Percentiles rank a stretch among this genome's conserved stretches.
phyloP scores from a whole-genome alignment of 1,284 basidiomycete species.

The Tylopilus sp. region DNA sequence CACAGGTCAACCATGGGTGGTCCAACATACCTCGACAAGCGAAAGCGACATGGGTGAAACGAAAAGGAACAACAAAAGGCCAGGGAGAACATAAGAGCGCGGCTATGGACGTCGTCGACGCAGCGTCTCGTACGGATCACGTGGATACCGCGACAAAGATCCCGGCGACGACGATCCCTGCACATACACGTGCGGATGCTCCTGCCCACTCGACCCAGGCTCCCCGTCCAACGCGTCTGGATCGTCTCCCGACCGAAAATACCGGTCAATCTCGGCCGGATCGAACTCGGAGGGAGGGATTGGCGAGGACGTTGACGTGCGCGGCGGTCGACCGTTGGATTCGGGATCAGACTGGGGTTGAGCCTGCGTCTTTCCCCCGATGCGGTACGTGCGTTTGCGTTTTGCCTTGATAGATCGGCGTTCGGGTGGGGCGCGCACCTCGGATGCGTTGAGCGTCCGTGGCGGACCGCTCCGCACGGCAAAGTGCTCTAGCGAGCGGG shows the following conservation, averaged over 20 bases:
- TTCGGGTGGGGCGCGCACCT: constrained; percentile 37
- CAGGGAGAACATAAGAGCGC: too few relatives aligned
- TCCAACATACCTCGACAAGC: not conserved
- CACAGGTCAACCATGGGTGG: not conserved
- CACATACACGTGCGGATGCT: not conserved
- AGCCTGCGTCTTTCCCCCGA: constrained; percentile 45
- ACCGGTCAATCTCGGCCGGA: constrained; percentile 71
- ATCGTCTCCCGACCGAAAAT: constrained; percentile 61
- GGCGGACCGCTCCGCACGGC: constrained; percentile 84
- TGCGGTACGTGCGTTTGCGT: constrained; percentile 71
- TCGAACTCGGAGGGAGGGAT: constrained; percentile 64
- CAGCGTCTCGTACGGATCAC: constrained; percentile 12
- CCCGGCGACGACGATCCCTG: not conserved
- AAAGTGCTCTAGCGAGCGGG: constrained; percentile 83
- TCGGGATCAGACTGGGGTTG: constrained; percentile 4
- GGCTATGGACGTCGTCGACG: constrained; percentile 18
- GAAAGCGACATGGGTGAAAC: not conserved
- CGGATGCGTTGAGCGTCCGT: constrained; percentile 36
- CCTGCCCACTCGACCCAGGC: not conserved
- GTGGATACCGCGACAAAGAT: not conserved
- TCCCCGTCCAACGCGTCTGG: constrained; percentile 1
- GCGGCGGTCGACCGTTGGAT: constrained; percentile 7
- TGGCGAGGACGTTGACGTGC: constrained; percentile 35
- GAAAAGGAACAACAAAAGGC: too few relatives aligned
- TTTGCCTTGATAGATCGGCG: constrained; percentile 64